A percentile compares a stretch with the other conserved stretches of the same genome.
Conservation (phyloP, 495 filamentous ascomycete species). For the Thozetella sp. region DNA sequence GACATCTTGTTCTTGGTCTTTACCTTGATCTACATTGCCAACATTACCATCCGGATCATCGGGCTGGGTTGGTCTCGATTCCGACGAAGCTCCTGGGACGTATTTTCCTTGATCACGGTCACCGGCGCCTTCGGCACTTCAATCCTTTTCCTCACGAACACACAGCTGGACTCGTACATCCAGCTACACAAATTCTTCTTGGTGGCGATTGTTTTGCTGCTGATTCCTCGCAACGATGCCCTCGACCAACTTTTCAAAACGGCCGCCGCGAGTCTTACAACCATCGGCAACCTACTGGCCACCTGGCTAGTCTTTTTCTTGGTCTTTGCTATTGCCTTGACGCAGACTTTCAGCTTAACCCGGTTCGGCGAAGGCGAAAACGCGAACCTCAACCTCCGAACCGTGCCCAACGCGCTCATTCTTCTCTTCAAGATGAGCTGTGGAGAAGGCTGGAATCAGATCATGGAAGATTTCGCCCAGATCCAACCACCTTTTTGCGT, state of each 20-base stretch:
- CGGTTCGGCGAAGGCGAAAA: constrained; percentile 75
- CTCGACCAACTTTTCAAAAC: constrained; percentile 99
- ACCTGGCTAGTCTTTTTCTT: constrained; percentile 98
- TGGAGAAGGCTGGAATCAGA: constrained; percentile 93
- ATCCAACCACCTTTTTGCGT: constrained; percentile 79
- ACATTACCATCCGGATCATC: constrained; percentile 81
- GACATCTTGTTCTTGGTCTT: constrained; percentile 81
- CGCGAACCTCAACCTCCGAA: constrained; percentile 89
- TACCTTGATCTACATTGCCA: constrained; percentile 81
- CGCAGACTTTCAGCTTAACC: constrained; percentile 95
- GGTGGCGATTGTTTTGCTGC: constrained; percentile 84
- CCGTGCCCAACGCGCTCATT: constrained; percentile 90
- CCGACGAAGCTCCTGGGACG: constrained; percentile 91
- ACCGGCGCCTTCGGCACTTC: constrained; percentile 81
- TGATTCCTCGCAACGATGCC: constrained; percentile 96
- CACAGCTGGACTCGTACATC: constrained; percentile 59
- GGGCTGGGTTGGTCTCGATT: constrained; percentile 94
- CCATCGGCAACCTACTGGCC: constrained; percentile 89
- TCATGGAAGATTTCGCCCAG: constrained; percentile 95
- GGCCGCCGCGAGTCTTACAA: constrained; percentile 89
- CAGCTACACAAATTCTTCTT: constrained; percentile 92
- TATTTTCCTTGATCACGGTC: constrained; percentile 86
- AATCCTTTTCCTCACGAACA: constrained; percentile 63
- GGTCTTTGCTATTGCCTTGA: constrained; percentile 94
- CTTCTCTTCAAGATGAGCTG: constrained; percentile 89